Conservation (phyloP, 176 grass and related monocot species). For the Puccinellia tenuiflora region DNA sequence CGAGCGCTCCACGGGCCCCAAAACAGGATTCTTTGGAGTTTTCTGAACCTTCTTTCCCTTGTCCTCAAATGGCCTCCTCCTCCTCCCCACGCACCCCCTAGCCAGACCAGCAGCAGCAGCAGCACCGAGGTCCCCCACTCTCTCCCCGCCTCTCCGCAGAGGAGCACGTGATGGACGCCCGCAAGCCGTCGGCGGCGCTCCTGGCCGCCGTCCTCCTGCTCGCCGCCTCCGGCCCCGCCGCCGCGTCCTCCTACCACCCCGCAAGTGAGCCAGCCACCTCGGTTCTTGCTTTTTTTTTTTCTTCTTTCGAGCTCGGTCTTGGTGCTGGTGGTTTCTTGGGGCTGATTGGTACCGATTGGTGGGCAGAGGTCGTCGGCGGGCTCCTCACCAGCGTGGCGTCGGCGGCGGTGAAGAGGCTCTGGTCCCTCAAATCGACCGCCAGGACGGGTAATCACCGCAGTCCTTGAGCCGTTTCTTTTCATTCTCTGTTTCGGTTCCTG, state of each 20-base stretch:
- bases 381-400: constrained; percentile 56
- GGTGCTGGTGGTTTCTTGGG: background rate
- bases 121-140: background rate
- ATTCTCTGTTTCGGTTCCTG: constrained; percentile 14
- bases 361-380: constrained; percentile 54
- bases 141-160: background rate
- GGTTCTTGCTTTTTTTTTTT: background rate
- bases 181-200: background rate
- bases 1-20: constrained; percentile 19
- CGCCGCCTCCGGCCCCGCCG: constrained; percentile 20
- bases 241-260: constrained; percentile 45
- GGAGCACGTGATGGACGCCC: background rate
- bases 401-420: constrained; percentile 58
- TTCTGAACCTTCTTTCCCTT: constrained; percentile 59
- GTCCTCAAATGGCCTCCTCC: constrained; percentile 31
- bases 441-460: constrained; percentile 47
- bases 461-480: background rate
- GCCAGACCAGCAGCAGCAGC: background rate
- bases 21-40: constrained; percentile 41
- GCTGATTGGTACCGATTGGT: background rate
- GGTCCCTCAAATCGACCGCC: constrained; percentile 78
- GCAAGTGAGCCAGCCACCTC: constrained; percentile 49
- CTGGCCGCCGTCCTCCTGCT: constrained; percentile 32
- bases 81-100: background rate
- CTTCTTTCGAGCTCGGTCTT: background rate